Conservation (phyloP, 2,329 filamentous ascomycete species). For the Alternaria gaisen region DNA sequence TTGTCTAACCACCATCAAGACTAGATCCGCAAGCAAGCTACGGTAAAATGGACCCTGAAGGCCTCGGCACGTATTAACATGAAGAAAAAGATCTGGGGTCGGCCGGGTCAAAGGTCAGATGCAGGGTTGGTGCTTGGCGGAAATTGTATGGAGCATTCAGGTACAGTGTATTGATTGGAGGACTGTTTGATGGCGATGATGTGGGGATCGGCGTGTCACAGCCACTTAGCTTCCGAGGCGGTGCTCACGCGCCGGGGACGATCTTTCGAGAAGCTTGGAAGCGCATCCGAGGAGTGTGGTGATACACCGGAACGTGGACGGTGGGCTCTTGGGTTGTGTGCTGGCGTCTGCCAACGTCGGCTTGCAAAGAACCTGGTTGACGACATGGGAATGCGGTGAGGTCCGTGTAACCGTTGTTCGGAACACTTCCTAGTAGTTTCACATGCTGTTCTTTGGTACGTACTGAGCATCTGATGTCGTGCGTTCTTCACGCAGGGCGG, state of each 20-base stretch:
- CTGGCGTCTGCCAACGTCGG: background rate
- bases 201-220: conserved; percentile 35
- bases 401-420: background rate
- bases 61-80: conserved; percentile 10
- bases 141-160: conserved; percentile 30
- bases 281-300: conserved; percentile 3
- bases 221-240: conserved; percentile 28
- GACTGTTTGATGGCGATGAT: conserved; percentile 36
- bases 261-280: conserved; percentile 16
- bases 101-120: conserved; percentile 13
- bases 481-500: conserved; percentile 4
- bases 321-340: background rate
- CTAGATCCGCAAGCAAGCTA: conserved; percentile 9
- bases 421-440: background rate
- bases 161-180: conserved; percentile 45
- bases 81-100: conserved; percentile 11
- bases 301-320: conserved; percentile 1
- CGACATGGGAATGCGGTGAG: background rate
- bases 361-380: conserved; percentile 1
- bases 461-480: conserved; percentile 4
- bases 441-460: background rate
- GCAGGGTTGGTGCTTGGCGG: conserved; percentile 28
- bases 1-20: conserved; percentile 6
- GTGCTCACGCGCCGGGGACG: conserved; percentile 10
- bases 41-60: background rate